Conservation (phyloP, 192 early-diverging fungal genomes). For the Dispira simplex region DNA sequence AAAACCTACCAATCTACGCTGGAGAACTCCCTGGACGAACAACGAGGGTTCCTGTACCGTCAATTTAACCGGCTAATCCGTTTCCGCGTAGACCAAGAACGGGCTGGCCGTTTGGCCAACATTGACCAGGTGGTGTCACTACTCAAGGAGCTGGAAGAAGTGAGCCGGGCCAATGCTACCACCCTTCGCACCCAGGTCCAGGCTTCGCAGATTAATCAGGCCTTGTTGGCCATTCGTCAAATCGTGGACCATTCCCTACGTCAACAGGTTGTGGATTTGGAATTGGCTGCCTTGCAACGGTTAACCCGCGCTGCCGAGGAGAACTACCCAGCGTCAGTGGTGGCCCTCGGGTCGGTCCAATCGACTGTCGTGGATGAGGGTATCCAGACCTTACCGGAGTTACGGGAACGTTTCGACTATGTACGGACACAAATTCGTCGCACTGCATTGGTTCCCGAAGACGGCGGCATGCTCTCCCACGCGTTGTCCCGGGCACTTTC, state of each 20-base stretch:
- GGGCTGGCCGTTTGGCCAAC: slow-evolving; percentile 70
- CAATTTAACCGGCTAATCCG: slow-evolving; percentile 67
- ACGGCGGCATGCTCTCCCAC: slow-evolving; percentile 78
- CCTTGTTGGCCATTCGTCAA: slow-evolving; percentile 1
- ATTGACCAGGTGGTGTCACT: slow-evolving; percentile 69
- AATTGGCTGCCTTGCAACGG: slow-evolving; percentile 40
- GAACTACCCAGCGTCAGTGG: slow-evolving; percentile 29
- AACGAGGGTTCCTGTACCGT: slow-evolving; percentile 50
- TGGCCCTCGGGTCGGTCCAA: slow-evolving; percentile 45
- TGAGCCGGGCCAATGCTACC: slow-evolving; percentile 46
- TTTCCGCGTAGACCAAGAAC: slow-evolving; percentile 72
- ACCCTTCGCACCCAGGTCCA: slow-evolving; percentile 17
- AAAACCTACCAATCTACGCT: slow-evolving; percentile 26
- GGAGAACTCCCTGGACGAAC: slow-evolving; percentile 35
- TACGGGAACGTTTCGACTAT: slow-evolving; percentile 50
- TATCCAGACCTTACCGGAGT: slow-evolving; percentile 42
- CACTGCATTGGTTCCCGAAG: slow-evolving; percentile 70
- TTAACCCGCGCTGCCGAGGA: slow-evolving; percentile 33
- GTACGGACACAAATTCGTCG: slow-evolving; percentile 53
- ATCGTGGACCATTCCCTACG: slow-evolving; percentile 11
- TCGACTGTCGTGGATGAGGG: slow-evolving; percentile 38
- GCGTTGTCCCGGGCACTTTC: slow-evolving; percentile 52
- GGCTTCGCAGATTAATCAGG: slow-evolving; percentile 9
- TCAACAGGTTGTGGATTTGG: slow-evolving; percentile 49
- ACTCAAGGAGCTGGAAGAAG: slow-evolving; percentile 53